These are phyloP conservation scores for Eucalyptus rudis DNA, from an alignment of 345 rosid genomes.

Conservation along the genomic window DNA sequence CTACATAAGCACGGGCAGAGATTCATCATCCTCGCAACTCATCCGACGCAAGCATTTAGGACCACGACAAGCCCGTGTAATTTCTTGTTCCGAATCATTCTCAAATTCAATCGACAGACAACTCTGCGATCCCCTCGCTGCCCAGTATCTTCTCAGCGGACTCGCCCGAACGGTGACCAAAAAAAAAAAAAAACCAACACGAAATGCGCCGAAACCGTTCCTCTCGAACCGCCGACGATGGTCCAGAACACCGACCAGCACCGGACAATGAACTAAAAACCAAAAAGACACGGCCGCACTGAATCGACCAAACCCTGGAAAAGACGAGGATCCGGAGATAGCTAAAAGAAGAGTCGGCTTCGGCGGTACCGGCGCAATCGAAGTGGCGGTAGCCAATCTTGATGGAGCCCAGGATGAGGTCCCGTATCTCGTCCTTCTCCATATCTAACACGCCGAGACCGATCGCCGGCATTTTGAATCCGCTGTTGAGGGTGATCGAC, in stretches of 20 bases:
- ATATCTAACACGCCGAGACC: conserved; percentile 91
- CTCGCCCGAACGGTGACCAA: not conserved
- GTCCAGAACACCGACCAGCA: not conserved
- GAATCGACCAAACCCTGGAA: not conserved
- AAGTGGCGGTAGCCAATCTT: conserved; percentile 86
- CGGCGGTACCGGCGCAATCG: conserved; percentile 68
- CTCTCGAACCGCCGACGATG: not conserved
- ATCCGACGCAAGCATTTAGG: not conserved
- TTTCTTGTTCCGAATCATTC: not conserved
- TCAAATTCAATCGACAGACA: not conserved
- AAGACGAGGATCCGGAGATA: not conserved
- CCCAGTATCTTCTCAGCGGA: not conserved
- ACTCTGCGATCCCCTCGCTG: not conserved
- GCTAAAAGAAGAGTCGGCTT: not conserved
- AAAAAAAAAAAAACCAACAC: not conserved
- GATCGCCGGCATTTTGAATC: conserved; percentile 62
- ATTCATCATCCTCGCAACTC: not conserved
- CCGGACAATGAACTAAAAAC: not conserved
- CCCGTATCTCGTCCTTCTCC: conserved; percentile 48
- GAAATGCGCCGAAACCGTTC: not conserved
- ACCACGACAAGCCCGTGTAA: not conserved
- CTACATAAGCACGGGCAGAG: not conserved
- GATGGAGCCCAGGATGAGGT: conserved; percentile 59
- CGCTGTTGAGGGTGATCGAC: conserved; percentile 64
- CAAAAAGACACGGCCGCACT: not conserved